Percentiles rank a stretch among this genome's conserved stretches.
Evolutionary conservation across 257 asterid species (phyloP).

Genomic region (Nicotiana otophora): DNA sequence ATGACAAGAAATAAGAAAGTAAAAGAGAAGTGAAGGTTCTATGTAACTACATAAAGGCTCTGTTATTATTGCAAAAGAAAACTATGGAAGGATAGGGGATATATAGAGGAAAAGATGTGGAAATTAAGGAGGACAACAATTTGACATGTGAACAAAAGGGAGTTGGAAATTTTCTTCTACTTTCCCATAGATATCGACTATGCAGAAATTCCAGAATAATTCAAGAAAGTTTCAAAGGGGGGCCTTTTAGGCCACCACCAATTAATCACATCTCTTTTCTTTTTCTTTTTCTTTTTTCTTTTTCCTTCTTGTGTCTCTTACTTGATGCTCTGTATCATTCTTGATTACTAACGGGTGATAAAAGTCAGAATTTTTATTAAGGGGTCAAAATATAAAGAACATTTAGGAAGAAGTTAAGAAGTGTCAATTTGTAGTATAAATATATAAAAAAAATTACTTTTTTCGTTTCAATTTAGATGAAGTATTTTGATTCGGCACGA

Average conservation of each 20-base stretch:
- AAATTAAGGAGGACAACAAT: not conserved
- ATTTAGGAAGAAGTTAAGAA: accelerated
- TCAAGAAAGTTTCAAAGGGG: not conserved
- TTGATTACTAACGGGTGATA: too few relatives aligned
- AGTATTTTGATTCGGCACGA: too few relatives aligned
- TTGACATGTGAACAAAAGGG: not conserved
- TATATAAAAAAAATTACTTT: too few relatives aligned
- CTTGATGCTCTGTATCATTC: too few relatives aligned
- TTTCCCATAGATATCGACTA: too few relatives aligned
- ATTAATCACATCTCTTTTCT: not conserved
- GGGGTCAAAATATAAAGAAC: too few relatives aligned
- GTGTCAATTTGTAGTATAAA: too few relatives aligned
- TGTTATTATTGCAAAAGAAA: not conserved
- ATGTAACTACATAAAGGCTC: not conserved
- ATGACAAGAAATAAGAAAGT: not conserved
- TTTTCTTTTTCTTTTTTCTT: not conserved
- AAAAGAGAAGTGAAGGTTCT: constrained; percentile 3
- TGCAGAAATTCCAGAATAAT: not conserved
- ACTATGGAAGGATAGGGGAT: not conserved
- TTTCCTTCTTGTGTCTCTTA: too few relatives aligned
- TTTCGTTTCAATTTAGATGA: too few relatives aligned
- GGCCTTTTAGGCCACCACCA: not conserved
- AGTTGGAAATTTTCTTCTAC: too few relatives aligned
- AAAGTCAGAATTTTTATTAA: too few relatives aligned
- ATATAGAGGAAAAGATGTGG: constrained; percentile 22